Conservation (phyloP, 179 eudicot species). For the Gypsophila paniculata region DNA sequence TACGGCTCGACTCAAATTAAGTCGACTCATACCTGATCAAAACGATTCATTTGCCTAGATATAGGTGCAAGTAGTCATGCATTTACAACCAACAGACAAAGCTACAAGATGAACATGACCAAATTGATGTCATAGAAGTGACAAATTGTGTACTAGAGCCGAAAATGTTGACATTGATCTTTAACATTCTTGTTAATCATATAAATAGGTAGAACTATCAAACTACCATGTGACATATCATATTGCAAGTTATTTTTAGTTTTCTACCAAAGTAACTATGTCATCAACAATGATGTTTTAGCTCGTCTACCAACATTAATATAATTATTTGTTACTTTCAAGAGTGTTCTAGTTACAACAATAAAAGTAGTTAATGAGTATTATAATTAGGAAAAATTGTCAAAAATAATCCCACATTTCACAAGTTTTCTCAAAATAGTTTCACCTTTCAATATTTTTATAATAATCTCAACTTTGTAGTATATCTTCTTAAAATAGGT, state of each 20-base stretch:
- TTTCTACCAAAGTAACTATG: not conserved
- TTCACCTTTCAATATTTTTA: too few relatives aligned
- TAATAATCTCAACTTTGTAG: too few relatives aligned
- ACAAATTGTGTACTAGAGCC: not conserved
- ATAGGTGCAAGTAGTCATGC: not conserved
- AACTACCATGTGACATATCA: not conserved
- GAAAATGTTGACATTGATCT: not conserved
- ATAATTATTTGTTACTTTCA: too few relatives aligned
- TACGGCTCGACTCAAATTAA: too few relatives aligned
- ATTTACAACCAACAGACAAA: not conserved
- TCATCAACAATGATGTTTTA: not conserved
- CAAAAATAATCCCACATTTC: too few relatives aligned
- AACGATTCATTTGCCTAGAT: too few relatives aligned
- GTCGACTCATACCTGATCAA: too few relatives aligned
- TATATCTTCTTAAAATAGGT: too few relatives aligned
- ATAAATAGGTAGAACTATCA: not conserved
- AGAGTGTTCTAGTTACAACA: too few relatives aligned
- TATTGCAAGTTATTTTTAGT: not conserved
- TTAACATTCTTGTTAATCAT: not conserved
- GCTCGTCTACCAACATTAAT: too few relatives aligned
- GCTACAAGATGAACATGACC: not conserved
- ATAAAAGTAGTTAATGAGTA: not conserved
- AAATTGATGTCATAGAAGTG: constrained; percentile 2
- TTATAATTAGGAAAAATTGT: too few relatives aligned
- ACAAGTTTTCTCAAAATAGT: too few relatives aligned